Conservation (phyloP, 805 yeast genomes). For the Ogataea methanolica region DNA sequence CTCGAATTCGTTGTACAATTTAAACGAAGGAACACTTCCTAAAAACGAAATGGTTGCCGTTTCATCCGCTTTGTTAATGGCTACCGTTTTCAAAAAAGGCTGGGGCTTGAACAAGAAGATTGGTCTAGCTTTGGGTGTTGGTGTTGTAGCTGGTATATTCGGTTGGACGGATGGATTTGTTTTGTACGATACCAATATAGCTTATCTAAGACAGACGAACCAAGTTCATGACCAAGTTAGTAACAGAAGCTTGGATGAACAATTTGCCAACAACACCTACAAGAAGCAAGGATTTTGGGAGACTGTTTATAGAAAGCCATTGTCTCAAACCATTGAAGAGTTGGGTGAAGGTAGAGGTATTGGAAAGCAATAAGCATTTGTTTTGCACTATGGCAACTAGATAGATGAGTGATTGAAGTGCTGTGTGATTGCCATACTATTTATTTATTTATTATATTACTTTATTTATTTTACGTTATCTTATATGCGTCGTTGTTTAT, state of each 20-base stretch:
- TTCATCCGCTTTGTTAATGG: conserved; percentile 19
- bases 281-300: conserved; percentile 71
- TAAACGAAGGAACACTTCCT: conserved; percentile 27
- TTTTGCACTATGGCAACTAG: neutral
- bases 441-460: conserved; percentile 5
- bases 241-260: conserved; percentile 32
- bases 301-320: conserved; percentile 72
- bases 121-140: conserved; percentile 44
- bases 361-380: conserved; percentile 26
- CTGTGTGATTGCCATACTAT: neutral
- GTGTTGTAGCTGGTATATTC: conserved; percentile 39
- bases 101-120: conserved; percentile 33
- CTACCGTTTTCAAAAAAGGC: conserved; percentile 23
- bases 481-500: neutral
- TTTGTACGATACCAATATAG: conserved; percentile 40
- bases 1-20: conserved; percentile 27
- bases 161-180: conserved; percentile 52
- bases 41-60: conserved; percentile 26
- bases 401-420: neutral
- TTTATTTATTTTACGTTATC: neutral
- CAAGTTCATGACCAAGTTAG: conserved; percentile 36
- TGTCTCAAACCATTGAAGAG: conserved; percentile 72
- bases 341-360: conserved; percentile 68
- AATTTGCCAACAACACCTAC: conserved; percentile 26
- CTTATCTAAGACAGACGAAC: conserved; percentile 35